Evolutionary conservation across 371 early-diverging fungal genomes (phyloP).

Genomic region (Smittium mucronatum): DNA sequence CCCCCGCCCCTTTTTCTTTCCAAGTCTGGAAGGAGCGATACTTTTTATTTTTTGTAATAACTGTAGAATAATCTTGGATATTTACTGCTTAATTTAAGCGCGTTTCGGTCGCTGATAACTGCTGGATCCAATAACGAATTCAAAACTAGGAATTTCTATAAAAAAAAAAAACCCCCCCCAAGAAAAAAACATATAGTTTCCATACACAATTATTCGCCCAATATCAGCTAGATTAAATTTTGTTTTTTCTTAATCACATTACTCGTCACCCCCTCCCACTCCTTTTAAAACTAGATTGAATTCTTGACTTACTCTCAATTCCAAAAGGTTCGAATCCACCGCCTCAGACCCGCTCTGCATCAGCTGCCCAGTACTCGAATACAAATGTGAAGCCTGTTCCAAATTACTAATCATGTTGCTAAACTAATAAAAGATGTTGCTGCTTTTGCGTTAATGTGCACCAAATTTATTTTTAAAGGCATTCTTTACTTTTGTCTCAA

Average conservation of each 20-base stretch:
- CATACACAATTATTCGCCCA: neutral
- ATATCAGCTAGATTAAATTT: neutral
- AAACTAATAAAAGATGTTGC: too few relatives aligned
- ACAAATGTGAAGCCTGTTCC: neutral
- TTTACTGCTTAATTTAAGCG: neutral
- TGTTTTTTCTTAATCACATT: neutral
- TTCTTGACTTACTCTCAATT: conserved; percentile 1
- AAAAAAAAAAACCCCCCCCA: neutral
- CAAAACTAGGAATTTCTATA: conserved; percentile 9
- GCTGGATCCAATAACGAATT: neutral
- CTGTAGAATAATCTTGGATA: too few relatives aligned
- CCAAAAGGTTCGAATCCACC: conserved; percentile 5
- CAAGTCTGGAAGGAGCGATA: too few relatives aligned
- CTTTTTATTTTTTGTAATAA: too few relatives aligned
- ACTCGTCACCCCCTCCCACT: too few relatives aligned
- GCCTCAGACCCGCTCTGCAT: neutral
- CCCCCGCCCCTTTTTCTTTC: too few relatives aligned
- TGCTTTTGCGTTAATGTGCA: too few relatives aligned
- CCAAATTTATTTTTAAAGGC: too few relatives aligned
- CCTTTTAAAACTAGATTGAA: too few relatives aligned
- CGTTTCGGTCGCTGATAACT: neutral
- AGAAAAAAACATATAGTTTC: conserved; percentile 1
- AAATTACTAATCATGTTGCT: neutral
- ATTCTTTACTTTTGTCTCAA: too few relatives aligned
- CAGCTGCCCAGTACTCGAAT: conserved; percentile 6